phyloP scores from a whole-genome alignment of 2,329 filamentous ascomycete species.

The Apiospora koreana region DNA sequence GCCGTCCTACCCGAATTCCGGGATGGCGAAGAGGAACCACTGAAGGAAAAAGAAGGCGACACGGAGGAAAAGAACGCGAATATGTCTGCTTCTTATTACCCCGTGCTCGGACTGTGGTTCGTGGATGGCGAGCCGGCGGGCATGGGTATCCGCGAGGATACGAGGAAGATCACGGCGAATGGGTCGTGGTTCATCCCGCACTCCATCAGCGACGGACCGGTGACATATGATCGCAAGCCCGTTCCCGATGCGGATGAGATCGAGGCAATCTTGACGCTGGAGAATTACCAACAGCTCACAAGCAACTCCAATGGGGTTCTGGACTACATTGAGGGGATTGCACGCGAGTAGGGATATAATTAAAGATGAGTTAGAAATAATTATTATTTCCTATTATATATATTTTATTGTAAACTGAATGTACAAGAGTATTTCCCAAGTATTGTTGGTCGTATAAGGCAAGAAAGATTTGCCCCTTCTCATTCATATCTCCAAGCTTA shows the following conservation, averaged over 20 bases:
- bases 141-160: constrained; percentile 16
- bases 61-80: not conserved
- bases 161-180: constrained; percentile 5
- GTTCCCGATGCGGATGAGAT: constrained; percentile 1
- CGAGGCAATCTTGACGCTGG: not conserved
- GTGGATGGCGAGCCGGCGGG: constrained; percentile 15
- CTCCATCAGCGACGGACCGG: constrained; percentile 8
- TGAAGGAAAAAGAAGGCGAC: not conserved
- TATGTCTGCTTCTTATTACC: not conserved
- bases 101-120: constrained; percentile 15
- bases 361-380: not conserved
- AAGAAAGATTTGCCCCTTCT: too few species aligned
- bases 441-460: too few species aligned
- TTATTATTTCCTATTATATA: too few species aligned
- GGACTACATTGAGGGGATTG: not conserved
- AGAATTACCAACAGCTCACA: not conserved
- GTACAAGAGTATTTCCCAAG: too few species aligned
- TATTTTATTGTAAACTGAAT: too few species aligned
- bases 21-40: not conserved
- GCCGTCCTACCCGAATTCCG: constrained; percentile 9
- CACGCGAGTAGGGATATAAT: not conserved
- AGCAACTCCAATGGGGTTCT: not conserved
- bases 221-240: constrained; percentile 8
- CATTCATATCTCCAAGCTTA: not conserved
- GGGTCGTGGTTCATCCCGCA: not conserved